A percentile compares a stretch with the other conserved stretches of the same genome.
These are phyloP conservation scores for Acanthochlamys bracteata DNA, from an alignment of 106 monocot genomes.

Conservation along the genomic window DNA sequence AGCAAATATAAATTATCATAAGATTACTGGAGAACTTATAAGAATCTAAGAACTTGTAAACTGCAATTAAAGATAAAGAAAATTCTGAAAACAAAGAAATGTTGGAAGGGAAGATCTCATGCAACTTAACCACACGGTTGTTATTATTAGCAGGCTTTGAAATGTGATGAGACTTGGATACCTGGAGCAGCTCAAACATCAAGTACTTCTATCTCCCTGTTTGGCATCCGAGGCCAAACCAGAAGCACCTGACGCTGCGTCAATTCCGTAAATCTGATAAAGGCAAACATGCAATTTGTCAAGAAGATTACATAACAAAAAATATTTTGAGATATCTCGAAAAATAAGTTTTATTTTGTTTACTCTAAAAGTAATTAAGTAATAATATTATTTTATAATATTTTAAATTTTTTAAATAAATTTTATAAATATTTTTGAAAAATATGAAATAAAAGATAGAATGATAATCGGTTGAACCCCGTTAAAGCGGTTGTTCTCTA, in stretches of 20 bases:
- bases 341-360: no score
- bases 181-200: slow-evolving; percentile 97
- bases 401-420: no score
- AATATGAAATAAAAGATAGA: no score
- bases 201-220: slow-evolving; percentile 88
- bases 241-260: slow-evolving; percentile 98
- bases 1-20: neutral
- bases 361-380: no score
- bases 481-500: no score
- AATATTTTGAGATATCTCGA: no score
- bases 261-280: slow-evolving; percentile 92
- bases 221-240: slow-evolving; percentile 59
- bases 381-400: no score
- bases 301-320: neutral
- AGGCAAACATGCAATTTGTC: neutral
- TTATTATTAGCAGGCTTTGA: neutral
- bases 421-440: no score
- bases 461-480: no score
- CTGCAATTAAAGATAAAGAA: no score
- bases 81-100: neutral
- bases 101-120: neutral
- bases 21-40: neutral
- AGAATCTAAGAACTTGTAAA: no score
- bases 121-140: neutral
- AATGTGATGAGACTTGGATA: slow-evolving; percentile 7